Conservation (phyloP, 2,329 filamentous ascomycete species). For the Gaeumannomyces tritici region DNA sequence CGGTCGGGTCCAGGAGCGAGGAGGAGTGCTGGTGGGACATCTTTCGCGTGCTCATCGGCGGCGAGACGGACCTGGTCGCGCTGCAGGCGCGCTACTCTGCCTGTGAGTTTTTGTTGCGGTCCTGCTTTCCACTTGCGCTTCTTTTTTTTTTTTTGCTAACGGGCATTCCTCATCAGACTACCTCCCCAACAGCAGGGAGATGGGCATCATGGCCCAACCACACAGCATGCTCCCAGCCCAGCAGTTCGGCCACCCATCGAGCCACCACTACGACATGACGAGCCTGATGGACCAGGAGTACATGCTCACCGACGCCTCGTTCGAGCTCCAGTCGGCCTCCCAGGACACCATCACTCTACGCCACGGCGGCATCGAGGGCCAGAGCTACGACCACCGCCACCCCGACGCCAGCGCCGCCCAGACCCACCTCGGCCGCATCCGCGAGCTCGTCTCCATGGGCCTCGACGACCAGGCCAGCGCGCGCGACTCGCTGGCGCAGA, state of each 20-base stretch:
- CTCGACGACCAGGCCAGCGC: not conserved
- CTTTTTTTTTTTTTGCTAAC: not conserved
- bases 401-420: no score
- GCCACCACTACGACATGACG: not conserved
- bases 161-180: not conserved
- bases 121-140: not conserved
- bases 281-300: not conserved
- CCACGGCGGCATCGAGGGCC: no score
- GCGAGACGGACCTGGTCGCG: not conserved
- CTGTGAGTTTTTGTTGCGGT: not conserved
- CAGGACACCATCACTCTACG: not conserved
- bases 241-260: not conserved
- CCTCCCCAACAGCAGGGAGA: no score
- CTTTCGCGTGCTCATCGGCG: not conserved
- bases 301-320: not conserved
- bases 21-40: slow-evolving; percentile 5
- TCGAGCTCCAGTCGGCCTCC: not conserved
- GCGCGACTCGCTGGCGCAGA: not conserved
- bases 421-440: not conserved
- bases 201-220: no score
- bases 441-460: not conserved
- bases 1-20: not conserved
- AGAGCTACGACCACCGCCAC: not conserved
- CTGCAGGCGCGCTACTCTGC: not conserved
- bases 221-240: not conserved